Evolutionary conservation across 257 asterid species (phyloP).

Genomic region (Solanum microdontum): DNA sequence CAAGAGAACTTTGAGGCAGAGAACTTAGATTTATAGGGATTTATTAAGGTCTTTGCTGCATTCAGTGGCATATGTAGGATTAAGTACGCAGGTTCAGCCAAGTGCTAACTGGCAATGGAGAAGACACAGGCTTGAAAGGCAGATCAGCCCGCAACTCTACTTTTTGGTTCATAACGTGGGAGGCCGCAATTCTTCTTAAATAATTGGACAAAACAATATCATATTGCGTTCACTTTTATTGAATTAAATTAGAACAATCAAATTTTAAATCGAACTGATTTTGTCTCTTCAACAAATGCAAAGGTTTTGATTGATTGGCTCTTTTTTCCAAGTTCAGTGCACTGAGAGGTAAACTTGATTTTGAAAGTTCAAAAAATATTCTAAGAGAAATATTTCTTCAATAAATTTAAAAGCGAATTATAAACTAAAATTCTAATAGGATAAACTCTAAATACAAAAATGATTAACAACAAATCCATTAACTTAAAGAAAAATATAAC

Average conservation of each 20-base stretch:
- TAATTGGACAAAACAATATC: background rate
- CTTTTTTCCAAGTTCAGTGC: background rate
- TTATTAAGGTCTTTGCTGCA: background rate
- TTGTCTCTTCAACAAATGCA: background rate
- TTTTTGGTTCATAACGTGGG: background rate
- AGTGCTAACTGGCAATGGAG: background rate
- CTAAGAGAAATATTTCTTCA: background rate
- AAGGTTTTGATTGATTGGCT: background rate
- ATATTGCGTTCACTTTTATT: background rate
- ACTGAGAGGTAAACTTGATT: background rate
- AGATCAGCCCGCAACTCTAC: background rate
- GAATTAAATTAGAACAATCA: background rate
- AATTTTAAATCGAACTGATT: background rate
- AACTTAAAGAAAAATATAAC: background rate
- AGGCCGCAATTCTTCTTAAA: background rate
- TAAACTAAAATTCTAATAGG: background rate
- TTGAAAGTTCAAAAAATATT: background rate
- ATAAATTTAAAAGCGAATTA: background rate
- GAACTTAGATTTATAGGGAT: background rate
- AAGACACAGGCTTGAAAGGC: background rate
- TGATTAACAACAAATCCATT: background rate
- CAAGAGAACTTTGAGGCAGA: background rate
- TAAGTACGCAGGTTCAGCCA: background rate
- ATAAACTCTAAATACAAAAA: background rate
- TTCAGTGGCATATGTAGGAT: background rate